Conservation (phyloP, 176 grass and related monocot genomes). For the Echinochloa phyllopogon region DNA sequence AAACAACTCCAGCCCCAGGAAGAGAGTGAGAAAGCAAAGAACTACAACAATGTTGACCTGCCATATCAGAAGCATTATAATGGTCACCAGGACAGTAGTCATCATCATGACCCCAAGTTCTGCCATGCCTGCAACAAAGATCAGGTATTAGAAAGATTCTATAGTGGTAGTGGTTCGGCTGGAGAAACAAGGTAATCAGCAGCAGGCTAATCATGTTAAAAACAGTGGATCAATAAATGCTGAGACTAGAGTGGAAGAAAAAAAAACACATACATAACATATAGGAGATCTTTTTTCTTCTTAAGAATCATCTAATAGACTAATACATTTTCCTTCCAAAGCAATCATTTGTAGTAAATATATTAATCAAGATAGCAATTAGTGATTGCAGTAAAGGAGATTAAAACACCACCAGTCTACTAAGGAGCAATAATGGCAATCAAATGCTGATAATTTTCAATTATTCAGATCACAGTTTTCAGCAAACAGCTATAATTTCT, state of each 20-base stretch:
- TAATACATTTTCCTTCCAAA: background rate
- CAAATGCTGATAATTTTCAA: conserved; percentile 4
- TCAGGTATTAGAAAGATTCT: conserved; percentile 46
- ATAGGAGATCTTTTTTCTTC: conserved; percentile 9
- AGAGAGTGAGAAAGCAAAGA: conserved; percentile 75
- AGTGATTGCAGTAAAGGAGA: background rate
- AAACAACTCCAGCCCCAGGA: conserved; percentile 87
- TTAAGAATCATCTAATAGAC: background rate
- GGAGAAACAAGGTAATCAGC: conserved; percentile 19
- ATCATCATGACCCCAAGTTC: conserved; percentile 98
- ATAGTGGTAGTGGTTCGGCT: background rate
- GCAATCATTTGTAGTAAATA: background rate
- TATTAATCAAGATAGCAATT: background rate
- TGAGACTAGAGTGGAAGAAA: conserved; percentile 32
- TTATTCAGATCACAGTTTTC: conserved; percentile 1
- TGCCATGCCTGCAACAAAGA: conserved; percentile 72
- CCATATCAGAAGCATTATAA: conserved; percentile 99
- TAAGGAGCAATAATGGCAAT: background rate
- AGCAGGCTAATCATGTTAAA: background rate
- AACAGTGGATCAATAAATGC: background rate
- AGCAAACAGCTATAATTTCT: conserved; percentile 6
- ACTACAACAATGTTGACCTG: conserved; percentile 94
- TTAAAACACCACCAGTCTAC: conserved; percentile 15
- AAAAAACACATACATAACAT: conserved; percentile 18
- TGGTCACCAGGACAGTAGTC: conserved; percentile 90